These are phyloP conservation scores for Sphaerosporella brunnea DNA, from an alignment of 495 filamentous ascomycete species.

Conservation along the genomic window DNA sequence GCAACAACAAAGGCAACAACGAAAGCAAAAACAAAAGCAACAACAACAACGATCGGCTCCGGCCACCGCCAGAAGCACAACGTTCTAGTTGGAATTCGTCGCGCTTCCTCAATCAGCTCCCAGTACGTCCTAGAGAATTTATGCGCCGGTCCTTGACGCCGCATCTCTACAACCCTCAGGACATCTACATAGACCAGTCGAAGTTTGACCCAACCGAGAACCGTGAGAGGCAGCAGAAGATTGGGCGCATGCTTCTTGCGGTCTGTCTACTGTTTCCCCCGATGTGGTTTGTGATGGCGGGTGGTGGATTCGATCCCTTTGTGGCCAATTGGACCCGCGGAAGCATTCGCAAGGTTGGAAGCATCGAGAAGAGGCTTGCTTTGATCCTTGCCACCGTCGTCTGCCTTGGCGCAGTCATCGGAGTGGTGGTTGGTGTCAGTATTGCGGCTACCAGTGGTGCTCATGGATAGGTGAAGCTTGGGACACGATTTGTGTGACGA, in stretches of 20 bases:
- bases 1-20: too few species aligned
- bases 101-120: not conserved
- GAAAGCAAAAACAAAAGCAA: too few species aligned
- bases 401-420: slow-evolving; percentile 15
- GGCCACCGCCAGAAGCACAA: not conserved
- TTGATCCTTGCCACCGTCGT: slow-evolving; percentile 16
- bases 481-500: not conserved
- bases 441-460: slow-evolving; percentile 1
- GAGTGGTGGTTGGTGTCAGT: slow-evolving; percentile 13
- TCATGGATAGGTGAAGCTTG: not conserved
- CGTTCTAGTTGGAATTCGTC: not conserved
- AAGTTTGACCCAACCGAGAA: not conserved
- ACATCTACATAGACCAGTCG: not conserved
- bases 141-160: slow-evolving; percentile 6
- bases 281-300: slow-evolving; percentile 16
- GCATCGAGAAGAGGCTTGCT: slow-evolving; percentile 18
- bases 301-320: slow-evolving; percentile 18
- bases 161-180: slow-evolving; percentile 4
- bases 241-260: slow-evolving; percentile 10
- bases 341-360: slow-evolving; percentile 18
- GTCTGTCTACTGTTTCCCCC: slow-evolving; percentile 21
- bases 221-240: not conserved
- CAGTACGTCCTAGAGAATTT: slow-evolving; percentile 1
- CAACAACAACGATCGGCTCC: not conserved
- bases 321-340: slow-evolving; percentile 17